These are phyloP conservation scores for Cutaneotrichosporon arboriforme DNA, from an alignment of 1,284 basidiomycete genomes.

Conservation along the genomic window DNA sequence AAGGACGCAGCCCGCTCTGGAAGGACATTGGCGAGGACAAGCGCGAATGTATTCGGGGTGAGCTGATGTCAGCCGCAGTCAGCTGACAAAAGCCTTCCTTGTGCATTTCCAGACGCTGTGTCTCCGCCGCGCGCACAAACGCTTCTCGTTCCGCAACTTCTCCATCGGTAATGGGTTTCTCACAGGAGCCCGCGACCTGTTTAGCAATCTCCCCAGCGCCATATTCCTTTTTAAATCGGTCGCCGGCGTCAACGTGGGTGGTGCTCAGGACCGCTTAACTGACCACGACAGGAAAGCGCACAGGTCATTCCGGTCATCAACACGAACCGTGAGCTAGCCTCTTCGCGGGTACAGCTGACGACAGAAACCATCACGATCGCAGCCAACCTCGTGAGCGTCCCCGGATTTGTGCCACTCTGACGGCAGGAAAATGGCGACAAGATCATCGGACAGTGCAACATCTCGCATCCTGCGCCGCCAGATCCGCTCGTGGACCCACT, in stretches of 20 bases:
- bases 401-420: not conserved
- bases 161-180: constrained; percentile 86
- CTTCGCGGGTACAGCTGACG: not conserved
- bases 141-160: constrained; percentile 68
- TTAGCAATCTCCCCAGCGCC: constrained; percentile 83
- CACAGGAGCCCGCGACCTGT: constrained; percentile 76
- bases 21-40: constrained; percentile 81
- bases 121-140: constrained; percentile 80
- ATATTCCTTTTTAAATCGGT: constrained; percentile 94
- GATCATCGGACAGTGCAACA: constrained; percentile 92
- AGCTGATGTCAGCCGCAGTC: constrained; percentile 8
- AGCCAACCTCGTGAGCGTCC: constrained; percentile 69
- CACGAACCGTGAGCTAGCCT: constrained; percentile 63
- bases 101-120: constrained; percentile 86
- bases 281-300: constrained; percentile 24
- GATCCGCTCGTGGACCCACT: not conserved
- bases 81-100: constrained; percentile 61
- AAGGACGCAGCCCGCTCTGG: constrained; percentile 82
- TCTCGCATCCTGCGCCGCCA: constrained; percentile 68
- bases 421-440: constrained; percentile 66
- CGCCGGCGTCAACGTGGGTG: constrained; percentile 56
- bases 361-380: constrained; percentile 82
- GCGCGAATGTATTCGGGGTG: constrained; percentile 60
- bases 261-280: not conserved
- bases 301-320: constrained; percentile 77